These are phyloP conservation scores for Paxillus rubicundulus DNA, from an alignment of 768 basidiomycete species.

Conservation along the genomic window DNA sequence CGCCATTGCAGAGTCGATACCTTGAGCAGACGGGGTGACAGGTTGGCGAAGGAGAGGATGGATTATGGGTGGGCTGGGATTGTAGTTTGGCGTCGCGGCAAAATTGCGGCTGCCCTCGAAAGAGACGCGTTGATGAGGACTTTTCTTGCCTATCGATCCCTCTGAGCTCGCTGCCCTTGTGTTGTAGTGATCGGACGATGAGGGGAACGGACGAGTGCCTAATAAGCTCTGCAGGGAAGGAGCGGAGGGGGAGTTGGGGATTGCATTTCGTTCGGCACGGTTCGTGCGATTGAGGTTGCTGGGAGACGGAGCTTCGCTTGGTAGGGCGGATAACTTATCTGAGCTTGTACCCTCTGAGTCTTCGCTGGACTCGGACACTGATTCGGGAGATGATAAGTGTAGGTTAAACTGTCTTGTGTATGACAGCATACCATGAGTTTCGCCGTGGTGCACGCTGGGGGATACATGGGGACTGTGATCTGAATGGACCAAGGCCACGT, in stretches of 20 bases:
- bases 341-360: slow-evolving; percentile 38
- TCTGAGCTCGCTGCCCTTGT: slow-evolving; percentile 33
- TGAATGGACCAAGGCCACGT: slow-evolving; percentile 5
- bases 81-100: slow-evolving; percentile 34
- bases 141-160: slow-evolving; percentile 39
- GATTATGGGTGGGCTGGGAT: slow-evolving; percentile 30
- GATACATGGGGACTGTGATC: not conserved
- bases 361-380: slow-evolving; percentile 9
- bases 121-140: slow-evolving; percentile 50
- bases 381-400: not conserved
- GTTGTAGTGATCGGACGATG: slow-evolving; percentile 13
- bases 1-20: slow-evolving; percentile 9
- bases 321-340: slow-evolving; percentile 44
- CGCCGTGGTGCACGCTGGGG: not conserved
- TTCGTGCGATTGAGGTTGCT: slow-evolving; percentile 32
- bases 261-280: slow-evolving; percentile 30
- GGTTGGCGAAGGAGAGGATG: slow-evolving; percentile 21
- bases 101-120: slow-evolving; percentile 45
- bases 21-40: slow-evolving; percentile 1
- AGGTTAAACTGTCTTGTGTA: not conserved
- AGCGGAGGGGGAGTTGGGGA: slow-evolving; percentile 43
- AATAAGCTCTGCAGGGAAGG: slow-evolving; percentile 36
- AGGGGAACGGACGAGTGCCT: slow-evolving; percentile 17
- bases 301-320: slow-evolving; percentile 35
- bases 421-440: slow-evolving; percentile 11